phyloP scores from a whole-genome alignment of 176 grass and related monocot species.

The Otatea glauca region DNA sequence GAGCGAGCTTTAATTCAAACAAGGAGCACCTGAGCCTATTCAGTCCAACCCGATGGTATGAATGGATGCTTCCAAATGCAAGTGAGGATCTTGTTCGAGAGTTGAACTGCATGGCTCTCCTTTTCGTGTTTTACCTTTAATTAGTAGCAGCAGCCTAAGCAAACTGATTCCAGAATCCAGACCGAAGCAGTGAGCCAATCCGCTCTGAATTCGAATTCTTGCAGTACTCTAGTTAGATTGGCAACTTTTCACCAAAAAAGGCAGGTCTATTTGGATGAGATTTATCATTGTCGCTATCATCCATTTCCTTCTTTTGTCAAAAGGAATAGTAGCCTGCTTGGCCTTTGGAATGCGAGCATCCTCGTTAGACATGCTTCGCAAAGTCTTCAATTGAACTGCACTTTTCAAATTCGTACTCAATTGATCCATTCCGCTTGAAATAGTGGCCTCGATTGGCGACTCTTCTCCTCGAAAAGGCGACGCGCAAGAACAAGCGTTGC shows the following conservation, averaged over 20 bases:
- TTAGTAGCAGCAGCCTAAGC: neutral
- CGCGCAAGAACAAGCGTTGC: too few species aligned
- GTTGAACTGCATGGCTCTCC: neutral
- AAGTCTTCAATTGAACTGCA: too few species aligned
- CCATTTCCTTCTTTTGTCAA: neutral
- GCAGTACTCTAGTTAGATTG: neutral
- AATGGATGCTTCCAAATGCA: neutral
- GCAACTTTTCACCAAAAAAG: neutral
- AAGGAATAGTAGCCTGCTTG: neutral
- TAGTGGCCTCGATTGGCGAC: too few species aligned
- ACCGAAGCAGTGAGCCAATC: too few species aligned
- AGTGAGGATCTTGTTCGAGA: neutral
- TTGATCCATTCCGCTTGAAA: too few species aligned
- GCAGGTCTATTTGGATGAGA: neutral
- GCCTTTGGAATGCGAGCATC: neutral
- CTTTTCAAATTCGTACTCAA: too few species aligned
- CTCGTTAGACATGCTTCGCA: neutral
- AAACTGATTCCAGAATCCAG: too few species aligned
- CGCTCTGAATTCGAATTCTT: neutral
- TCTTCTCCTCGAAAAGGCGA: too few species aligned
- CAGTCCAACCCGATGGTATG: too few species aligned
- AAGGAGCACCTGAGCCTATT: too few species aligned
- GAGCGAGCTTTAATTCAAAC: too few species aligned
- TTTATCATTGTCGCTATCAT: neutral
- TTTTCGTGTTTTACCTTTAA: neutral